Evolutionary conservation across 257 asterid genomes (phyloP), one percentile per base, ranked within the genome.

Genomic region (Thymus quinquecostatus): DNA sequence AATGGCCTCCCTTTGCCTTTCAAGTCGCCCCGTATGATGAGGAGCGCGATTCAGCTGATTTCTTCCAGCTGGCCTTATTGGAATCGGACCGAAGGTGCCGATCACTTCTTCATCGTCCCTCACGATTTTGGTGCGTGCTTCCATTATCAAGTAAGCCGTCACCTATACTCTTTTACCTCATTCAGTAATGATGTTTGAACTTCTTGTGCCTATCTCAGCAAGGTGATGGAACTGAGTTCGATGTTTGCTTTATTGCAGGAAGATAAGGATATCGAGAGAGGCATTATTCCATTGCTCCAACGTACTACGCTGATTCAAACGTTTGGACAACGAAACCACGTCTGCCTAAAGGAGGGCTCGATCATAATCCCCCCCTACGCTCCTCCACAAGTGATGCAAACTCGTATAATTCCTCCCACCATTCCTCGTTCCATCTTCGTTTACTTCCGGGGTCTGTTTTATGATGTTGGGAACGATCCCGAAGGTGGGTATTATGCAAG

Each of bases 61-160:
- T 78, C 96, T 40, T 89, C 96, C 64, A 86, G 75, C 72, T 89
- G 93, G 93, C 96, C 97, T n/a, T 89, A 84, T 71, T 91, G 97
- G 97, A 91, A 92, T 54, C 79, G 90, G 67, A 87, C 96, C n/a
- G 89, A 87, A 73, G 97, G 97, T 12, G 94, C 97, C 38, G 96
- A 92, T 82, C 96, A 92, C 81, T 89, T 92, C 81, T 89, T 92
- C 72, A 85, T 92, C 6, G 86, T 78, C 40, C 95, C 97, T 8
- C 96, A 89, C 65, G 97, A 91, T 80, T 91, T 91, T 56, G 97
- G 89, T 30, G 89, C 97, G 1, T 91, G 97, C 84, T 91, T 91
- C 65, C 97, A 91, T 80, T 91, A 91, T 80, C 93, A 68, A 70
- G 96, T 89, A 60, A 80, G 85, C n/a, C 28, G 14, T 55, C 56